These are phyloP conservation scores for Hyphodiscus sp. DNA, from an alignment of 2,329 filamentous ascomycete genomes.

Conservation along the genomic window DNA sequence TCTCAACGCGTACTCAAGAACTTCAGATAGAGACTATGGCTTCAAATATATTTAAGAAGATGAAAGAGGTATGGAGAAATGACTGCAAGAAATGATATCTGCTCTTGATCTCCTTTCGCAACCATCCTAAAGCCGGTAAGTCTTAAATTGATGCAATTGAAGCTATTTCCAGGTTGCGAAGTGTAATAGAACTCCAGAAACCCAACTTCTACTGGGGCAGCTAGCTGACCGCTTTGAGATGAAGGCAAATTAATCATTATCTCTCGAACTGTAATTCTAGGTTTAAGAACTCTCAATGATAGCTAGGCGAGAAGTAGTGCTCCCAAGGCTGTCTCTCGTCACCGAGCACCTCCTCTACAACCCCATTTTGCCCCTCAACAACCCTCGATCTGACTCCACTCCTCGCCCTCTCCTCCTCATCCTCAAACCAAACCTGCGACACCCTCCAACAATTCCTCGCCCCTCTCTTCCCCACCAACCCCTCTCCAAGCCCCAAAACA, in stretches of 20 bases:
- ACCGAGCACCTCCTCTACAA: conserved; percentile 15
- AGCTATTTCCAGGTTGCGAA: neutral
- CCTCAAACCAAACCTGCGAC: conserved; percentile 17
- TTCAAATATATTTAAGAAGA: no score
- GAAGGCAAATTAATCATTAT: no score
- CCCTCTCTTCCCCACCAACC: conserved; percentile 27
- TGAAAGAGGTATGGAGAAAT: no score
- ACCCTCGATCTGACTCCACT: conserved; percentile 14
- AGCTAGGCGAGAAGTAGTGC: neutral
- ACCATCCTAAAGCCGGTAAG: no score
- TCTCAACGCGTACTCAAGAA: no score
- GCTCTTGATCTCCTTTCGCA: no score
- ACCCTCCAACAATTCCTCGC: conserved; percentile 28
- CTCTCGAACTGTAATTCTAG: no score
- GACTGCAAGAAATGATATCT: no score
- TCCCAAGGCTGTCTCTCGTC: conserved; percentile 21
- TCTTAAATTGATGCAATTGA: no score
- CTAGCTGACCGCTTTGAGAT: no score
- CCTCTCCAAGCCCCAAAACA: conserved; percentile 19
- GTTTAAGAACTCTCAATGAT: neutral
- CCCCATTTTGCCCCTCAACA: conserved; percentile 3
- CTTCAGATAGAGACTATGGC: no score
- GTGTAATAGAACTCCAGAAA: neutral
- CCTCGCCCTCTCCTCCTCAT: conserved; percentile 13
- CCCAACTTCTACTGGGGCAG: no score